Base-by-base conservation (phyloP, 202 grass and related monocot species). In the Zizania palustris region DNA sequence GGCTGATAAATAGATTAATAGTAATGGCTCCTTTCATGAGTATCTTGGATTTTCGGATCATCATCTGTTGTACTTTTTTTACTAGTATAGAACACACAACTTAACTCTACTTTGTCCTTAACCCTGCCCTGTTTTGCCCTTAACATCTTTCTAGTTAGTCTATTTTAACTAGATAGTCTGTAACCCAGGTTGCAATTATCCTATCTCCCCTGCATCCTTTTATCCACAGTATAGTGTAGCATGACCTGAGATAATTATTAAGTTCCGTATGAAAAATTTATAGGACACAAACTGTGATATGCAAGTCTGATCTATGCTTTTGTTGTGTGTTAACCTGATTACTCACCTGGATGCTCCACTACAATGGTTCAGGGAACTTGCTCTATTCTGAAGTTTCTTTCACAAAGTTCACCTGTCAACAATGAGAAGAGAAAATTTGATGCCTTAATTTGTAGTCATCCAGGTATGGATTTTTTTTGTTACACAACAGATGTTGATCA, bases 331-430 rank as follows among this genome's bases (percentile, higher is more conserved):
- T 61, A 18, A 38, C 2, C 0, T 1, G 9, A 73, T n/a, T 33
- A 78, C 72, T 85, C 21, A 77, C n/a, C 44, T 41, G 5, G 44
- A 45, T 86, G 40, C 37, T 75, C 19, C 22, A 18, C 71, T 34
- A 35, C 8, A 40, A 79, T 62, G 69, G 57, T 44, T n/a, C 78
- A 93, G 87, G 85, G 61, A 76, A 59, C 85, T 80, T 79, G 76
- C 42, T 87, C 84, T 14, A 98, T 98, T 76, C 81, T 98, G 76
- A 92, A 86, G 61, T 95, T 86, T 63, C 87, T 98, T 62, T 88
- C 88, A 11, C 82, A 54, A 53, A 85, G 69, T 77, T 72, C 79
- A 16, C 88, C 82, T 57, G 73, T 51, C 35, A 33, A 63, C 3
- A 70, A 56, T 1, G 55, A 72, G 68, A 93, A 79, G 59, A 70